Percentiles rank a stretch among this genome's conserved stretches.
Evolutionary conservation across 1,139 yeast genomes (phyloP).

Genomic region (Pichia sp.): DNA sequence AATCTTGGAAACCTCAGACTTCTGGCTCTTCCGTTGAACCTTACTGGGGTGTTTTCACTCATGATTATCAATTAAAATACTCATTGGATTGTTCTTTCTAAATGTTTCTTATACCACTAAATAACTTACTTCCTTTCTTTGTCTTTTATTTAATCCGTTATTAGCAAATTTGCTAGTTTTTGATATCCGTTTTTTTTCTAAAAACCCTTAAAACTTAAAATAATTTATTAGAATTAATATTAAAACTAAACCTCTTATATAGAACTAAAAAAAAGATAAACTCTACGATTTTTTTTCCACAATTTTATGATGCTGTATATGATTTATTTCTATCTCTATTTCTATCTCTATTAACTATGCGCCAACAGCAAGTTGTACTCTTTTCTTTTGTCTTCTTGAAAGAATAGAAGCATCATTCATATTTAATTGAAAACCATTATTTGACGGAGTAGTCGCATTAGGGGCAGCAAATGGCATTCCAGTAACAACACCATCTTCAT

Average conservation of each 20-base stretch:
- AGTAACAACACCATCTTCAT: not conserved
- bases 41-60: conserved; percentile 86
- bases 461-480: not conserved
- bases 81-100: conserved; percentile 39
- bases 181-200: not conserved
- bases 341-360: not conserved
- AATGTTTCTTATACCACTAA: not conserved
- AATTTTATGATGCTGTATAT: no score
- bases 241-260: no score
- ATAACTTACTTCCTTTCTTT: not conserved
- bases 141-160: not conserved
- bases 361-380: not conserved
- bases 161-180: not conserved
- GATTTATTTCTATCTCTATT: not conserved
- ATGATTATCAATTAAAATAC: conserved; percentile 51
- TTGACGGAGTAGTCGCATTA: conserved; percentile 8
- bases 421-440: conserved; percentile 51
- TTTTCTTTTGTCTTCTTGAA: conserved; percentile 46
- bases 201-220: no score
- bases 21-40: conserved; percentile 83
- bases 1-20: conserved; percentile 90
- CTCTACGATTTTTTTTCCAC: no score
- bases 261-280: not conserved
- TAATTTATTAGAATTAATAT: not conserved
- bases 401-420: conserved; percentile 76